Percentiles rank a stretch among this genome's conserved stretches.
Conservation (phyloP, 768 basidiomycete species). For the Aureoboletus auriporus region DNA sequence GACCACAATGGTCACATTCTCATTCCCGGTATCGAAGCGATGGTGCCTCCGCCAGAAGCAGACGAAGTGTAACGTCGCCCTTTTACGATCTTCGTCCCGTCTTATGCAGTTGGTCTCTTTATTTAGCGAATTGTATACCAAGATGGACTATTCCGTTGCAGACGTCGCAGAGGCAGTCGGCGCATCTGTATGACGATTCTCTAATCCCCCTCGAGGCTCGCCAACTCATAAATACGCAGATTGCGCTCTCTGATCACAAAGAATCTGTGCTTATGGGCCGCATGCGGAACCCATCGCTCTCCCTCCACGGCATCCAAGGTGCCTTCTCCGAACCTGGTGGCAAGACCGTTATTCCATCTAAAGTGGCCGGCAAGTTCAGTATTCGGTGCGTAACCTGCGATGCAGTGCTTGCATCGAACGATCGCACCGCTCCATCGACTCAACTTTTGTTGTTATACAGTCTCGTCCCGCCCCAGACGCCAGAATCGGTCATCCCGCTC, state of each 20-base stretch:
- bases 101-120: neutral
- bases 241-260: slow-evolving; percentile 76
- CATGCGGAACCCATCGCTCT: slow-evolving; percentile 87
- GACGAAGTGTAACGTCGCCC: slow-evolving; percentile 56
- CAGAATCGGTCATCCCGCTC: slow-evolving; percentile 65
- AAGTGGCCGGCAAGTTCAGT: slow-evolving; percentile 88
- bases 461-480: slow-evolving; percentile 84
- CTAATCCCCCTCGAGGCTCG: neutral
- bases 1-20: slow-evolving; percentile 75
- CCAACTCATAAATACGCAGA: slow-evolving; percentile 20
- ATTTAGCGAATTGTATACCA: slow-evolving; percentile 62
- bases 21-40: slow-evolving; percentile 83
- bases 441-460: slow-evolving; percentile 26
- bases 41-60: slow-evolving; percentile 69
- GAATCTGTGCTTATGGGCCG: slow-evolving; percentile 83
- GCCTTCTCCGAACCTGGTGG: slow-evolving; percentile 81
- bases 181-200: slow-evolving; percentile 34
- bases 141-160: slow-evolving; percentile 63
- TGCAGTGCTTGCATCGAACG: neutral
- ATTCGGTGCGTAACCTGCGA: slow-evolving; percentile 58
- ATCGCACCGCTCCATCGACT: neutral
- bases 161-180: slow-evolving; percentile 80
- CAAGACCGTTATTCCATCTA: slow-evolving; percentile 94
- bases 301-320: slow-evolving; percentile 93
- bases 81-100: neutral